Evolutionary conservation across 768 basidiomycete genomes (phyloP), one percentile per base, ranked within the genome.

Genomic region (Roridomyces roridus): DNA sequence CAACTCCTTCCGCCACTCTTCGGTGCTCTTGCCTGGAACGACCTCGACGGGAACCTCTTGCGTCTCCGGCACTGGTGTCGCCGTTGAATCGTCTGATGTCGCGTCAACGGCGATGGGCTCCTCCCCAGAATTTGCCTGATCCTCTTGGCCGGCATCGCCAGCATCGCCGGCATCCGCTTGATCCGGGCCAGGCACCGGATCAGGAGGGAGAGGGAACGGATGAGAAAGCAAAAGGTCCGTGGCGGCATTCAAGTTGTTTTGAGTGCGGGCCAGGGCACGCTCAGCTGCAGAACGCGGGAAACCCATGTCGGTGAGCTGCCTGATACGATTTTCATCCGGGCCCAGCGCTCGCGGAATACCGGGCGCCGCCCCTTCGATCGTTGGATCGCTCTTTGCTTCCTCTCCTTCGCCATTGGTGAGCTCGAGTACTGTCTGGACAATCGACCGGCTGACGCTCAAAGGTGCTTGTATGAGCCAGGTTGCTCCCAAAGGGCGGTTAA

Each of bases 231-330:
- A 80, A 4, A 91, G 76, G 63, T 98, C 96, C 0, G 96, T 89
- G 5, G 97, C 97, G 5, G 90, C 86, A 40, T 81, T 87, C 65
- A 97, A 80, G 66, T 97, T 95, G 72, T 98, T 98, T 59, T 89
- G 85, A 5, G 89, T 87, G 11, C 96, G 91, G 18, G 81, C 72
- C 35, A 99, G 77, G 5, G 96, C 96, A 48, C 88, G 83, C 67
- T 92, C 91, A 2, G 88, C 93, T 12, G 92, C 92, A 37, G 85
- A 82, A n/a, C 94, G 86, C 31, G 90, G 86, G 78, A 98, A 99
- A 42, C 97, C 97, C 97, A 99, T 98, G 66, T 98, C 97, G 10
- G 85, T 88, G 51, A 98, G 79, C 65, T 94, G 90, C 46, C 85
- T 83, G 49, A 98, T 85, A 31, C 89, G 85, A 42, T 79, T 80